Conservation (phyloP, 2,329 filamentous ascomycete species). For the Venturia effusa region DNA sequence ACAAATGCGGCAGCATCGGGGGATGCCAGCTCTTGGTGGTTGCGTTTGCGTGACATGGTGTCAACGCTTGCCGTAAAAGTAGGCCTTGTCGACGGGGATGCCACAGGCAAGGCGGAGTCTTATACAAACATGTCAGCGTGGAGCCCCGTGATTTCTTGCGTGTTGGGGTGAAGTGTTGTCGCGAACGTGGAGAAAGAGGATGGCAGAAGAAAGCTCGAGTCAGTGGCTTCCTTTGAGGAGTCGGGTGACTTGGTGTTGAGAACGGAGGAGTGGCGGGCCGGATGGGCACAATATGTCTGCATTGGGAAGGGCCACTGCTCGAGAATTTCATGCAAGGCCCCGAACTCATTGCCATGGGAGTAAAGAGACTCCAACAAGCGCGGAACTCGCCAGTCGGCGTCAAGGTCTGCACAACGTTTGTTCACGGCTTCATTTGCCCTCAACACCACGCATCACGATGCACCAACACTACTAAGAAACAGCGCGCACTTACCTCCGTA, state of each 20-base stretch:
- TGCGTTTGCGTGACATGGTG: constrained; percentile 9
- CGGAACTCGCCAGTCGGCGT: not conserved
- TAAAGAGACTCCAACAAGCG: too few species aligned
- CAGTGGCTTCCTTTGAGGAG: too few species aligned
- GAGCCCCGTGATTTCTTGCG: not conserved
- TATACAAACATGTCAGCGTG: not conserved
- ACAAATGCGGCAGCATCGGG: not conserved
- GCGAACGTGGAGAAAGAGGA: not conserved
- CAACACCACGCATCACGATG: not conserved
- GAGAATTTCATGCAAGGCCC: not conserved
- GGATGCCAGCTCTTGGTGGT: not conserved
- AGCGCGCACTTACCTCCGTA: not conserved
- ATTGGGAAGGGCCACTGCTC: not conserved
- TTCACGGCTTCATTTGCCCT: not conserved
- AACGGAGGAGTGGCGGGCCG: not conserved
- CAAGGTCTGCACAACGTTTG: not conserved
- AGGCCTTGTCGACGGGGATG: not conserved
- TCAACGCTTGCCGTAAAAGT: constrained; percentile 3
- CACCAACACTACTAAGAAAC: not conserved
- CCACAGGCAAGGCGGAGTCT: not conserved
- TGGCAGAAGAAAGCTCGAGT: not conserved
- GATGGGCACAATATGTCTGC: not conserved
- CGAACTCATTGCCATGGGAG: too few species aligned
- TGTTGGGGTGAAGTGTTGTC: not conserved
- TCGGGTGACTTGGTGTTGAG: not conserved